A percentile compares a stretch with the other conserved stretches of the same genome.
These are phyloP conservation scores for Tricholoma terreum DNA, from an alignment of 768 basidiomycete species.

Conservation along the genomic window DNA sequence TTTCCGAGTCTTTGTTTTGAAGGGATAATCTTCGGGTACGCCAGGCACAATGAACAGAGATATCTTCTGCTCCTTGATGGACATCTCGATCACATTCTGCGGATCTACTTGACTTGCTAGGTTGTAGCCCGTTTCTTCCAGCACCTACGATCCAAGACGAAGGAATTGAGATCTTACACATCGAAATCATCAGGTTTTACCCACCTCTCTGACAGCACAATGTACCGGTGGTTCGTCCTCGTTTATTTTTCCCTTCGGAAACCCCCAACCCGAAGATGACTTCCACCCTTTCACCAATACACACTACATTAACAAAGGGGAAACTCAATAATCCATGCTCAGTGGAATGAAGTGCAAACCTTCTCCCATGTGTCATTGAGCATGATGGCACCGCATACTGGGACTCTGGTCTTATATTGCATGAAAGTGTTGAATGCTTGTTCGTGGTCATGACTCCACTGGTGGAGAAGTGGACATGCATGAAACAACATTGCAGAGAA, in stretches of 20 bases:
- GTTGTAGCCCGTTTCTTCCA: constrained; percentile 97
- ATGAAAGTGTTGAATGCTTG: constrained; percentile 87
- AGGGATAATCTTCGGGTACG: constrained; percentile 83
- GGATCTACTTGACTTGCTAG: constrained; percentile 63
- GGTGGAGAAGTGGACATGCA: constrained; percentile 76
- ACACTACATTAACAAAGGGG: constrained; percentile 51
- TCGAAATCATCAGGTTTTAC: constrained; percentile 13
- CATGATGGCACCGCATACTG: constrained; percentile 97
- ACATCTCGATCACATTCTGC: constrained; percentile 74
- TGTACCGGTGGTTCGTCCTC: constrained; percentile 78
- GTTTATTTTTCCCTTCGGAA: constrained; percentile 99
- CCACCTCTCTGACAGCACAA: constrained; percentile 91
- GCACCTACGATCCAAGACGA: constrained; percentile 53
- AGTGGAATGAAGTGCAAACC: constrained; percentile 43
- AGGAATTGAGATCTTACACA: not conserved
- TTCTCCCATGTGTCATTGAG: constrained; percentile 91
- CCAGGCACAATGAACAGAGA: constrained; percentile 88
- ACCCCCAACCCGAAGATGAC: constrained; percentile 95
- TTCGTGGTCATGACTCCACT: constrained; percentile 84
- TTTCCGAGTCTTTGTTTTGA: constrained; percentile 93
- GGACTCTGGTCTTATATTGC: constrained; percentile 94
- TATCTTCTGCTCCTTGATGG: constrained; percentile 87
- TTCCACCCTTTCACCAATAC: constrained; percentile 99
- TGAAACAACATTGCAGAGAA: constrained; percentile 92
- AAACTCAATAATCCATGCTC: constrained; percentile 1